These are phyloP conservation scores for Amanita jacksonii DNA, from an alignment of 768 basidiomycete species.

Conservation along the genomic window DNA sequence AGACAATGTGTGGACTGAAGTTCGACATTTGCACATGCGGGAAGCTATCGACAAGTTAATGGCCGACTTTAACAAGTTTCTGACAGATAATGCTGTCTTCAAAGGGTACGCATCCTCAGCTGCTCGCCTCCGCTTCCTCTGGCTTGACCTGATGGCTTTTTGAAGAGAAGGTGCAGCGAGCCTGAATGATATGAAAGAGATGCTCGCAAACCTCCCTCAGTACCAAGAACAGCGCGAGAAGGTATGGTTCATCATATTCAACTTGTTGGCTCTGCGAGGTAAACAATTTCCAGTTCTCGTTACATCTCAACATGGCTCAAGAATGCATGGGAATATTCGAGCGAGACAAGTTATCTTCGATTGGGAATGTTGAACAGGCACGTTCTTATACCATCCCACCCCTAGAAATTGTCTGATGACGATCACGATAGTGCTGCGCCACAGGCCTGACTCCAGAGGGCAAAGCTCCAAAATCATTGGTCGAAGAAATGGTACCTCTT, in stretches of 20 bases:
- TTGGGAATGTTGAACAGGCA: slow-evolving; percentile 89
- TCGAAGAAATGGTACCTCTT: slow-evolving; percentile 98
- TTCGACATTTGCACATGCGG: slow-evolving; percentile 97
- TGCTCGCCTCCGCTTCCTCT: slow-evolving; percentile 1
- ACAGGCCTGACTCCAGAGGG: slow-evolving; percentile 89
- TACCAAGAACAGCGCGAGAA: slow-evolving; percentile 94
- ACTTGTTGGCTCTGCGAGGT: background rate
- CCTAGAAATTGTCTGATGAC: background rate
- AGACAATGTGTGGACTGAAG: slow-evolving; percentile 85
- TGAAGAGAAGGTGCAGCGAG: slow-evolving; percentile 71
- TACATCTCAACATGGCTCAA: slow-evolving; percentile 96
- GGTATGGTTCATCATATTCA: slow-evolving; percentile 30
- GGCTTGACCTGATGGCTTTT: slow-evolving; percentile 2
- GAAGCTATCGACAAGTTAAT: slow-evolving; percentile 97
- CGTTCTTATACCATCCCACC: slow-evolving; percentile 12
- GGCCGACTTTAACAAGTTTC: slow-evolving; percentile 90
- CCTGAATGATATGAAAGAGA: slow-evolving; percentile 97
- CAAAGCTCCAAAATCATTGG: slow-evolving; percentile 87
- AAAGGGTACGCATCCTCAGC: slow-evolving; percentile 53
- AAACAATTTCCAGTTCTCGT: slow-evolving; percentile 64
- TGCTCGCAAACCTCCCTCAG: slow-evolving; percentile 91
- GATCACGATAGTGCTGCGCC: slow-evolving; percentile 64
- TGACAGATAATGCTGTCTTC: slow-evolving; percentile 91
- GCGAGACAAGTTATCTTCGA: slow-evolving; percentile 69
- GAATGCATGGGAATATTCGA: slow-evolving; percentile 95